Evolutionary conservation across 78 protist genomes (phyloP).

Genomic region (Creolimax fragrantissima): DNA sequence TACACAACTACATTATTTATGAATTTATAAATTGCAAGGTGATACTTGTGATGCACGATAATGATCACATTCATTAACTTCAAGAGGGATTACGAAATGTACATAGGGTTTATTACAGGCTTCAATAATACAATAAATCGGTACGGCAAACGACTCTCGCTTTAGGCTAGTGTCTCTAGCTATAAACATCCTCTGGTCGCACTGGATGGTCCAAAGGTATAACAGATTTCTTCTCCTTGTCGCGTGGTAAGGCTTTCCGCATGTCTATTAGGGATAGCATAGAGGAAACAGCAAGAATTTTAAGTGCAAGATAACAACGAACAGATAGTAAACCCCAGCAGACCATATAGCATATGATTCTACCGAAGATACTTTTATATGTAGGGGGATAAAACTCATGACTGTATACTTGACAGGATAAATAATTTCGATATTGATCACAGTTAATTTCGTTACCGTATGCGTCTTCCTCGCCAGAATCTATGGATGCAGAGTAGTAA

Average conservation of each 20-base stretch:
- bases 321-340: not conserved
- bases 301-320: not conserved
- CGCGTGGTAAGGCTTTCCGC: conserved; percentile 73
- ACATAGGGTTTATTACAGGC: not conserved
- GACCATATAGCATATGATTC: not conserved
- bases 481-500: conserved; percentile 71
- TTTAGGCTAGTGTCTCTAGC: no score
- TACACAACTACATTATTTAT: not conserved
- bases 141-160: no score
- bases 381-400: no score
- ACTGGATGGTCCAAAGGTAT: conserved; percentile 48
- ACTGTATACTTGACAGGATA: not conserved
- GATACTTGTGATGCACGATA: not conserved
- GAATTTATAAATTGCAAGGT: not conserved
- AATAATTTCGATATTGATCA: not conserved
- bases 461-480: conserved; percentile 69
- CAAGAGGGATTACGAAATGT: not conserved
- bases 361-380: no score
- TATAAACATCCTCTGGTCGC: conserved; percentile 1
- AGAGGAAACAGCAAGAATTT: not conserved
- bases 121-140: not conserved
- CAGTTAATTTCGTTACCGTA: conserved; percentile 12
- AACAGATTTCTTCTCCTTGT: conserved; percentile 61
- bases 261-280: conserved; percentile 21
- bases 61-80: not conserved